These are phyloP conservation scores for Populus euphratica DNA, from an alignment of 345 rosid genomes.

Conservation along the genomic window DNA sequence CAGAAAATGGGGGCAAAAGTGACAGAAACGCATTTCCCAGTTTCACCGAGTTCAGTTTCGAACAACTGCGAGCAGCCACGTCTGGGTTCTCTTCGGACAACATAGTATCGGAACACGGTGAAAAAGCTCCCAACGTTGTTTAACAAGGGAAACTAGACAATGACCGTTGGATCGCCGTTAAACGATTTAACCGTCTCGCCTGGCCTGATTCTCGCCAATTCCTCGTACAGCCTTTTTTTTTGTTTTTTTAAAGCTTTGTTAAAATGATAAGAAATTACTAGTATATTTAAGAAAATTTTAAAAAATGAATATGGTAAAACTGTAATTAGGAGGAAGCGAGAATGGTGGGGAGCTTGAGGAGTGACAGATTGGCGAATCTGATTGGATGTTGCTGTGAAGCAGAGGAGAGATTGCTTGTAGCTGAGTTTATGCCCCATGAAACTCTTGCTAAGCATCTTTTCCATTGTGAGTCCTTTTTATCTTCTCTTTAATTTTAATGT, in stretches of 20 bases:
- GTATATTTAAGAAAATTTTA: background rate
- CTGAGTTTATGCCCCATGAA: conserved; percentile 87
- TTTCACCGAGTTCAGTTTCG: conserved; percentile 68
- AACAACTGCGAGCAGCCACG: conserved; percentile 74
- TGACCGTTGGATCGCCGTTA: conserved; percentile 75
- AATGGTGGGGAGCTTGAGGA: conserved; percentile 78
- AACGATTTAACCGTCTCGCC: conserved; percentile 78
- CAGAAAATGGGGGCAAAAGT: conserved; percentile 45
- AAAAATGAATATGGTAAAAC: background rate
- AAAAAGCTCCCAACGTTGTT: conserved; percentile 92
- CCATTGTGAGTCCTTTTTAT: conserved; percentile 52
- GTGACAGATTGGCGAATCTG: conserved; percentile 71
- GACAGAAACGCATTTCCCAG: conserved; percentile 44
- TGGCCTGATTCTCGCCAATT: conserved; percentile 99
- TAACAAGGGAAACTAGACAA: conserved; percentile 80
- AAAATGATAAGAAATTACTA: background rate
- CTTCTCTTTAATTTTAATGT: background rate
- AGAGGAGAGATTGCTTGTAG: conserved; percentile 78
- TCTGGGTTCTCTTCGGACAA: conserved; percentile 70
- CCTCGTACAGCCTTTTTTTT: conserved; percentile 45
- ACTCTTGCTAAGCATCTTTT: conserved; percentile 94
- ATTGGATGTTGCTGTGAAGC: conserved; percentile 90
- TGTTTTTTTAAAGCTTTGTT: background rate
- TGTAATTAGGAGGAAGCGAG: conserved; percentile 75
- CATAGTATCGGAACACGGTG: conserved; percentile 96